A percentile compares a stretch with the other conserved stretches of the same genome.
Evolutionary conservation across 306 rosid genomes (phyloP).

Genomic region (Quercus alba): DNA sequence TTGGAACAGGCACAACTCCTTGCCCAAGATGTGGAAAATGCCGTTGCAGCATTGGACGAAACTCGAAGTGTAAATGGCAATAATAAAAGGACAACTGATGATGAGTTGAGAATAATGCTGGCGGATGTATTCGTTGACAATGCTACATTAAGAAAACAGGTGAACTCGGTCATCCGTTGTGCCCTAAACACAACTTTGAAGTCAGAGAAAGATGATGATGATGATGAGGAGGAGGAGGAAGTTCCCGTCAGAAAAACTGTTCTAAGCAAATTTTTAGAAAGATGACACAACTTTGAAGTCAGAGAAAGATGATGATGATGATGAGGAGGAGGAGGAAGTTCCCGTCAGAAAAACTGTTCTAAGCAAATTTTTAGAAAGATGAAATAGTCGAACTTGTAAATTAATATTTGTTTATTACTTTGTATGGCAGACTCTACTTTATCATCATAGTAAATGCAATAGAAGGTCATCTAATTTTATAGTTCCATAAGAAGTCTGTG

Average conservation of each 20-base stretch:
- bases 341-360: conserved; percentile 53
- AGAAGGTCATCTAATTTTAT: neutral
- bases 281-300: conserved; percentile 41
- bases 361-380: conserved; percentile 68
- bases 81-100: conserved; percentile 32
- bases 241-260: conserved; percentile 47
- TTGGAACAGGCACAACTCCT: conserved; percentile 87
- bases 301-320: conserved; percentile 43
- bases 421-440: neutral
- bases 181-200: conserved; percentile 49
- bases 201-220: conserved; percentile 43
- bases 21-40: conserved; percentile 63
- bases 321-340: conserved; percentile 42
- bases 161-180: conserved; percentile 70
- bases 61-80: conserved; percentile 15
- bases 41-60: conserved; percentile 36
- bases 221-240: conserved; percentile 45
- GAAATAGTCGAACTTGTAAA: conserved; percentile 9
- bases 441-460: neutral
- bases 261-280: conserved; percentile 66
- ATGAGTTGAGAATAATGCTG: conserved; percentile 67
- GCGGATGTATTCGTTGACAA: conserved; percentile 72
- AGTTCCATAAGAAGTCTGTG: neutral
- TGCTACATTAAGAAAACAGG: conserved; percentile 75
- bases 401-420: neutral